phyloP scores from a whole-genome alignment of 2,329 filamentous ascomycete genomes.

The Verticillium isaacii region DNA sequence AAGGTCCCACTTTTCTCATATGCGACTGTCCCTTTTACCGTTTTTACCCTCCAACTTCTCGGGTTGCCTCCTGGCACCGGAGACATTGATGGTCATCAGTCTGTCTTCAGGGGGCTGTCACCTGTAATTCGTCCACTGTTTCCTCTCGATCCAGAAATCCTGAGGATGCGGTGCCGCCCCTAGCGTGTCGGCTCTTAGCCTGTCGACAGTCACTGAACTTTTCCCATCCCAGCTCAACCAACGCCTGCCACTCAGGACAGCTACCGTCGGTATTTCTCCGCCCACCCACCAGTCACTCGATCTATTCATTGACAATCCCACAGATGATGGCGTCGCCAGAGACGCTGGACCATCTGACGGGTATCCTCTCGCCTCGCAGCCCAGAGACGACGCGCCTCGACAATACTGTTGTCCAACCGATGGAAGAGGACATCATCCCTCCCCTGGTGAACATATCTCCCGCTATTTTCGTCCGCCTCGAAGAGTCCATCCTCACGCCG shows the following conservation, averaged over 20 bases:
- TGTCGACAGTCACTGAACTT: neutral
- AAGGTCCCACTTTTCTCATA: too few species aligned
- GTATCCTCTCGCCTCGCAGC: neutral
- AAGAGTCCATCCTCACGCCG: constrained; percentile 21
- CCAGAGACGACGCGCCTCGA: neutral
- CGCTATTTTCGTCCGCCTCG: constrained; percentile 27
- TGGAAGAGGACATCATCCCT: constrained; percentile 13
- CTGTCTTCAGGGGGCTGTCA: too few species aligned
- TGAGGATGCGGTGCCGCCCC: neutral
- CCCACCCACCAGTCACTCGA: neutral
- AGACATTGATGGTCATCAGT: too few species aligned
- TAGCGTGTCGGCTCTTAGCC: neutral
- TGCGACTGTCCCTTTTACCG: too few species aligned
- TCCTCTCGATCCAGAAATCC: neutral
- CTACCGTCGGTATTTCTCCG: too few species aligned
- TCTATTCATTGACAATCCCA: neutral
- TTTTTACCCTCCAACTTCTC: too few species aligned
- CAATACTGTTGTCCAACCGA: neutral
- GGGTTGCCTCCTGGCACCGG: too few species aligned
- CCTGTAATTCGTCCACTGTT: too few species aligned
- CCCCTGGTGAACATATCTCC: constrained; percentile 20
- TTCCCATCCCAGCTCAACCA: neutral
- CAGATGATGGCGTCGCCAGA: neutral
- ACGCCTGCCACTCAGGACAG: neutral
- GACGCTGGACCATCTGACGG: neutral